Base-by-base conservation (phyloP, 2,329 filamentous ascomycete species). In the Albifimbria verrucaria region DNA sequence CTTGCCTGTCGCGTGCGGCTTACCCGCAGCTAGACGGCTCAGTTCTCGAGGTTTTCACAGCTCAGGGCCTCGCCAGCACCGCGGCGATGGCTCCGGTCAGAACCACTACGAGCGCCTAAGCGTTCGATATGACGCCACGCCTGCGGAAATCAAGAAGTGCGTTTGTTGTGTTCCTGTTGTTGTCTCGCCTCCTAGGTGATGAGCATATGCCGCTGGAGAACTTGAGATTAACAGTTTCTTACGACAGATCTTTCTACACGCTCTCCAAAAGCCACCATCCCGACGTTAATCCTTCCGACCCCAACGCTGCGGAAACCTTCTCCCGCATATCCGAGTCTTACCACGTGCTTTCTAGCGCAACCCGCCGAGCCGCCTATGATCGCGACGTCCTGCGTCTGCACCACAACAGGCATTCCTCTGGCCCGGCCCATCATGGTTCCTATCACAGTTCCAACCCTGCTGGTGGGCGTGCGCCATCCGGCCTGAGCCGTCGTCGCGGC, bases 201-300 rank as follows among this genome's bases (percentile, higher is more conserved):
- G 18, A 12, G 32, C 32, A 32, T n/a, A 39, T 21, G 23, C 23
- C 20, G 10, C 18, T 24, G n/a, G n/a, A n/a, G n/a, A n/a, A 5
- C 32, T 12, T 6, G 4, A 39, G 32, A 7, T 15, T 39, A n/a
- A n/a, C 32, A 39, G 5, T 39, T 6, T 24, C 7, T 18, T 25
- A 26, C 7, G 39, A 24, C 53, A 86, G 82, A 64, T 83, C 83
- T 60, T 99, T 97, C 82, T 97, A 97, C 79, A 73, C 81, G 56
- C 89, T 97, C 68, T 96, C 92, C 66, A 96, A 97, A 73, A 76
- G 81, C 51, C 88, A 96, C 79, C 94, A 99, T 72, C 94, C 94
- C 1, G 94, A 99, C 78, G 85, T 86, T 68, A 95, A 97, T 77
- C 90, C 81, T 55, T 67, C 81, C 61, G 88, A 96, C 71, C 88